These are phyloP conservation scores for Phytopythium litorale DNA, from an alignment of 352 stramenopile species.

Conservation along the genomic window DNA sequence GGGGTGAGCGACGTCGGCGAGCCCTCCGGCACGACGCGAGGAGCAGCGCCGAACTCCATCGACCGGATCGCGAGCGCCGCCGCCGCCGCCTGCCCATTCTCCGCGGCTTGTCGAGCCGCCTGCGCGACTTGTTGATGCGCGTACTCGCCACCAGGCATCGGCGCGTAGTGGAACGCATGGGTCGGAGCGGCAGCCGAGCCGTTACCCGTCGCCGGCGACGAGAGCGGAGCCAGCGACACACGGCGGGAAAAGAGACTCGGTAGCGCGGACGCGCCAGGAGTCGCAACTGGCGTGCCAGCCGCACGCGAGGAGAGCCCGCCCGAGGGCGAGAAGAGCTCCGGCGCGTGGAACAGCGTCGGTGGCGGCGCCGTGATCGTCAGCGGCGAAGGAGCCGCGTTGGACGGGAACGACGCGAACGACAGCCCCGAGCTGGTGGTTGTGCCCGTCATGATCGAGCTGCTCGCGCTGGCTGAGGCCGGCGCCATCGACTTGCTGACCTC, in stretches of 20 bases:
- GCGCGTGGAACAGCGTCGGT: conserved; percentile 28
- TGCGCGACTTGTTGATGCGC: background rate
- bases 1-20: conserved; percentile 41
- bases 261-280: conserved; percentile 19
- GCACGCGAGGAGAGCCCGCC: conserved; percentile 10
- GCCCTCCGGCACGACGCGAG: conserved; percentile 10
- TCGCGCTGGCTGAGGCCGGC: conserved; percentile 7
- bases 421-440: conserved; percentile 17
- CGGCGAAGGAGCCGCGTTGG: conserved; percentile 16
- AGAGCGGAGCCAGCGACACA: conserved; percentile 29
- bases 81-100: background rate
- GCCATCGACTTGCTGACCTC: conserved; percentile 5
- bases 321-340: conserved; percentile 27
- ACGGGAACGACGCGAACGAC: conserved; percentile 27
- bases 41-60: background rate
- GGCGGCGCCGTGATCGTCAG: conserved; percentile 46
- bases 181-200: background rate
- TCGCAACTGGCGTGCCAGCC: conserved; percentile 14
- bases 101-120: background rate
- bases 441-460: conserved; percentile 8
- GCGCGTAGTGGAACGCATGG: conserved; percentile 1
- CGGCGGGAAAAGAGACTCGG: conserved; percentile 47
- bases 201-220: conserved; percentile 25
- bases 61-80: background rate
- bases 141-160: background rate